Evolutionary conservation across 2,329 filamentous ascomycete species (phyloP).

Genomic region (Gaeumannomyces tritici): DNA sequence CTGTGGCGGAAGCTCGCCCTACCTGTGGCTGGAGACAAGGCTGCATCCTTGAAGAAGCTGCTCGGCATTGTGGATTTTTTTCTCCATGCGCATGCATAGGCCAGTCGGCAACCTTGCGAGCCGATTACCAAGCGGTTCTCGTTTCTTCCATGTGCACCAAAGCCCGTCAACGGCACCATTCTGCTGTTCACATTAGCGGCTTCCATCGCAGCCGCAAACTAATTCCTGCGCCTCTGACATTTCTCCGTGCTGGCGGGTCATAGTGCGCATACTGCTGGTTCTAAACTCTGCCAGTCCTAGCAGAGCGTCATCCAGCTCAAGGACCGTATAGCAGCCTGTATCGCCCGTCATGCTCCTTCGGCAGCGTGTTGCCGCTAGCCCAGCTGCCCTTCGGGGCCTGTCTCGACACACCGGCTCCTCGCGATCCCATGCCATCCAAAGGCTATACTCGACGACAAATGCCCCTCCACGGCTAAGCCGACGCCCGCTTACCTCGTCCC

Average conservation of each 20-base stretch:
- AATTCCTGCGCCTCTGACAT: not conserved
- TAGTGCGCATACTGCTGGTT: not conserved
- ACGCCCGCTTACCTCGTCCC: not conserved
- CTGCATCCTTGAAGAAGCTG: not conserved
- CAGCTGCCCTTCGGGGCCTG: not conserved
- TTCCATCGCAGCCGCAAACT: not conserved
- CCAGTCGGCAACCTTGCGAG: not conserved
- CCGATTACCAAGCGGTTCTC: not conserved
- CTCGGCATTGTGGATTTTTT: slow-evolving; percentile 30
- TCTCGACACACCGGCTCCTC: not conserved
- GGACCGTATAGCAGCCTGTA: not conserved
- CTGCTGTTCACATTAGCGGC: not conserved
- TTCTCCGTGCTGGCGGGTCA: not conserved
- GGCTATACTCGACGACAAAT: not conserved
- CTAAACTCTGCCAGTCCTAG: not conserved
- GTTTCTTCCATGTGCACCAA: not conserved
- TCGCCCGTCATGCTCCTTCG: slow-evolving; percentile 5
- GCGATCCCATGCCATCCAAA: not conserved
- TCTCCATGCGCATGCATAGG: not conserved
- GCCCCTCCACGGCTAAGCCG: not conserved
- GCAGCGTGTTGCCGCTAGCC: slow-evolving; percentile 2
- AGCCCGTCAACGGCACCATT: not conserved
- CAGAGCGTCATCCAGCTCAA: not conserved
- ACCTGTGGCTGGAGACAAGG: not conserved
- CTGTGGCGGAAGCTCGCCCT: not conserved